These are phyloP conservation scores for Persicaria tinctoria DNA, from an alignment of 148 eudicot species.

Conservation along the genomic window DNA sequence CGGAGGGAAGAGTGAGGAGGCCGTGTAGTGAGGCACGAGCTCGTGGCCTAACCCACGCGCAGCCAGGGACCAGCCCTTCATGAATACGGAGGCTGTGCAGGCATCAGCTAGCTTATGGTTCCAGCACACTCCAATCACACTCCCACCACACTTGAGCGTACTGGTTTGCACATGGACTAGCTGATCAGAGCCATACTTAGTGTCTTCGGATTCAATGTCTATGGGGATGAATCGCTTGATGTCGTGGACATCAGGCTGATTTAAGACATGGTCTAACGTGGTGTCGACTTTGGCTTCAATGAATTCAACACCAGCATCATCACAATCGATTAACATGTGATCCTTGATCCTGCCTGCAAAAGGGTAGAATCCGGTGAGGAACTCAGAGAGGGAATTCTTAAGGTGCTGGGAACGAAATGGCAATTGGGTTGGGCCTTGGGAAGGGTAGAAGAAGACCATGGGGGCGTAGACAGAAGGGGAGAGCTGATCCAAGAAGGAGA, in stretches of 20 bases:
- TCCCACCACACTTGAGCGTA: slow-evolving; percentile 3
- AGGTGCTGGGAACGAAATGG: slow-evolving; percentile 13
- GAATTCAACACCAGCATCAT: slow-evolving; percentile 24
- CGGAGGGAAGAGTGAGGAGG: slow-evolving; percentile 3
- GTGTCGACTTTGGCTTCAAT: slow-evolving; percentile 19
- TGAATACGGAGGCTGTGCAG: slow-evolving; percentile 5
- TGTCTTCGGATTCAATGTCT: neutral
- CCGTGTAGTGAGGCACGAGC: neutral
- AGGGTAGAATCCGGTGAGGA: slow-evolving; percentile 27
- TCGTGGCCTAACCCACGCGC: neutral
- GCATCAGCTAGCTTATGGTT: slow-evolving; percentile 9
- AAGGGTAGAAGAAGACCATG: slow-evolving; percentile 23
- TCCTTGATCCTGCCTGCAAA: slow-evolving; percentile 27
- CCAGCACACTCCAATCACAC: slow-evolving; percentile 8
- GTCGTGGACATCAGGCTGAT: neutral
- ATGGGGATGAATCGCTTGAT: slow-evolving; percentile 1
- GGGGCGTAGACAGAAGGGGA: slow-evolving; percentile 24
- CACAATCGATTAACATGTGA: slow-evolving; percentile 18
- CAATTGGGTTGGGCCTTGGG: neutral
- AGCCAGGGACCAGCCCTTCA: neutral
- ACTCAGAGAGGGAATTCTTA: slow-evolving; percentile 24
- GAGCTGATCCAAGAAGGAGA: slow-evolving; percentile 33
- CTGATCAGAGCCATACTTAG: neutral
- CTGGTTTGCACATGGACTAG: slow-evolving; percentile 5
- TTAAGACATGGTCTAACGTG: neutral